These are phyloP conservation scores for Alternaria tenuissima DNA, from an alignment of 2,329 filamentous ascomycete species.

Conservation along the genomic window DNA sequence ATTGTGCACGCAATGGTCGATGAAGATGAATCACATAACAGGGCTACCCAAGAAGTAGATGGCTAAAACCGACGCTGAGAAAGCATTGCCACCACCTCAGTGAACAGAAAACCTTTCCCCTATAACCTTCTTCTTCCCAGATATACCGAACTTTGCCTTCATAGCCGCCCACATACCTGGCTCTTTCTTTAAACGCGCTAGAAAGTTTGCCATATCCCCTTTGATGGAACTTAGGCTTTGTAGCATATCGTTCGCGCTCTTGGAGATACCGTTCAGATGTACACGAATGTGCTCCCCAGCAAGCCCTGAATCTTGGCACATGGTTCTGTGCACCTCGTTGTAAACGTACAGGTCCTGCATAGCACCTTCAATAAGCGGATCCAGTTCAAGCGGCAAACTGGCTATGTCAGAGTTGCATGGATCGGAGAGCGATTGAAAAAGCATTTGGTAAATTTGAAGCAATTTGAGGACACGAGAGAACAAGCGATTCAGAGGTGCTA, in stretches of 20 bases:
- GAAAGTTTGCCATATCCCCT: slow-evolving; percentile 11
- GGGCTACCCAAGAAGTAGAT: background rate
- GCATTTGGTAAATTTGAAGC: slow-evolving; percentile 16
- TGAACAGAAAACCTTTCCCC: slow-evolving; percentile 3
- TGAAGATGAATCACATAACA: background rate
- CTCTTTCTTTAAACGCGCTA: slow-evolving; percentile 14
- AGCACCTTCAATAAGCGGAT: slow-evolving; percentile 11
- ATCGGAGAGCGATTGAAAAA: slow-evolving; percentile 15
- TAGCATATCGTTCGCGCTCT: slow-evolving; percentile 16
- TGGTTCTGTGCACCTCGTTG: slow-evolving; percentile 5
- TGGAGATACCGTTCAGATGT: slow-evolving; percentile 16
- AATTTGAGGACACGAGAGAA: slow-evolving; percentile 10
- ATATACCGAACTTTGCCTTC: slow-evolving; percentile 10
- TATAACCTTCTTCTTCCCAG: background rate
- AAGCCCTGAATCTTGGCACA: slow-evolving; percentile 8
- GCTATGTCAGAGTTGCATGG: background rate
- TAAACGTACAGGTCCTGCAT: slow-evolving; percentile 18
- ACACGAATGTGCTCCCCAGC: slow-evolving; percentile 15
- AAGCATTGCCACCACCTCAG: background rate
- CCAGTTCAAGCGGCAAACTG: slow-evolving; percentile 11
- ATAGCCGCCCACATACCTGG: slow-evolving; percentile 11
- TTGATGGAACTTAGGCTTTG: slow-evolving; percentile 13
- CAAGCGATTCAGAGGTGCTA: slow-evolving; percentile 21
- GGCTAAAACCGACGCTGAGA: background rate
- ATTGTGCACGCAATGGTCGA: background rate